Percentiles rank a stretch among this genome's conserved stretches.
Evolutionary conservation across 176 grass and related monocot species (phyloP).

Genomic region (Musa acuminata): DNA sequence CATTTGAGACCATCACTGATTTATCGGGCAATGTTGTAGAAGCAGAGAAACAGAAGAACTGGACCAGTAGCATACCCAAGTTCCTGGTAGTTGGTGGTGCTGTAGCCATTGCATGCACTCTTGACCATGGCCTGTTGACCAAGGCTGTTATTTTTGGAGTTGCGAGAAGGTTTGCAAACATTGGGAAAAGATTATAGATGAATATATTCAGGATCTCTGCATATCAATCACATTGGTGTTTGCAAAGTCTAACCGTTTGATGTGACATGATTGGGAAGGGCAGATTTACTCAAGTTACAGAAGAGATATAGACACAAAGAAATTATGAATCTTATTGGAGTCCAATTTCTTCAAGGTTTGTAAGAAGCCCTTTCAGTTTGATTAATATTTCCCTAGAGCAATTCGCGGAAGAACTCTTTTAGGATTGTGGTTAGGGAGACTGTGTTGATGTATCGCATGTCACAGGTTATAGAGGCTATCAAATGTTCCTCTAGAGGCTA

Average conservation of each 20-base stretch:
- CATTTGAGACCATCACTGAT: slow-evolving; percentile 12
- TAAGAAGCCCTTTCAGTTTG: background rate
- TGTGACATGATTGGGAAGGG: too few species aligned
- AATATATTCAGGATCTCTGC: background rate
- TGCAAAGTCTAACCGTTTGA: too few species aligned
- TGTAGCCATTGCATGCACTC: slow-evolving; percentile 57
- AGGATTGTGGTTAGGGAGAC: too few species aligned
- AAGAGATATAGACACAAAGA: too few species aligned
- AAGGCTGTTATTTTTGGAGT: slow-evolving; percentile 78
- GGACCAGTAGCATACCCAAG: slow-evolving; percentile 56
- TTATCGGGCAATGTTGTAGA: slow-evolving; percentile 22
- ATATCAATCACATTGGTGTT: background rate
- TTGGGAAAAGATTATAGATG: slow-evolving; percentile 42
- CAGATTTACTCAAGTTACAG: too few species aligned
- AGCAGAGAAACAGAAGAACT: slow-evolving; percentile 53
- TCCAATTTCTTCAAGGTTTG: background rate
- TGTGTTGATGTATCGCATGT: background rate
- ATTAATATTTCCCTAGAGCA: background rate
- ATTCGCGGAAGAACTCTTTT: background rate
- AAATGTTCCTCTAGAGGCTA: too few species aligned
- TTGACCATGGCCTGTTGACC: slow-evolving; percentile 71
- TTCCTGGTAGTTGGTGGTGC: slow-evolving; percentile 53
- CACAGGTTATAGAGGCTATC: background rate
- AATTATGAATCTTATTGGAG: too few species aligned
- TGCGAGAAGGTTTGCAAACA: slow-evolving; percentile 67